phyloP scores from a whole-genome alignment of 2,329 filamentous ascomycete species.

The Diaporthe humulicola region DNA sequence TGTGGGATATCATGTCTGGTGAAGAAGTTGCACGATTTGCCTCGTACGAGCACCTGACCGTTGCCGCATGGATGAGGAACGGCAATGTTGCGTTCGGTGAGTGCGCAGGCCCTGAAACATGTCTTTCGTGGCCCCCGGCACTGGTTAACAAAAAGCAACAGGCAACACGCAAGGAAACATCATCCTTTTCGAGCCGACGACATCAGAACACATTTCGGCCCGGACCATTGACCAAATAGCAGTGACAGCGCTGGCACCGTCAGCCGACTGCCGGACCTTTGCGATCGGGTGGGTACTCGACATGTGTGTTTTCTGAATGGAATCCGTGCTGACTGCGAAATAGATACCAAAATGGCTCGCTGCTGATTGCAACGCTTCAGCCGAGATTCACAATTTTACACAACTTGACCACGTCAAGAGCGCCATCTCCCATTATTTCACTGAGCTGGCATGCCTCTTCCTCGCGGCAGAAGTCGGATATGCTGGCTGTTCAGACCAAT shows the following conservation, averaged over 20 bases:
- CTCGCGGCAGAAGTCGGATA: conserved; percentile 95
- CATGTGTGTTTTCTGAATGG: conserved; percentile 4
- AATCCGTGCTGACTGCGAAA: conserved; percentile 38
- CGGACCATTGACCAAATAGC: conserved; percentile 93
- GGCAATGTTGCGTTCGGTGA: conserved; percentile 96
- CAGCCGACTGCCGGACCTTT: conserved; percentile 91
- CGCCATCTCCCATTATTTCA: conserved; percentile 88
- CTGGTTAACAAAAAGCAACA: conserved; percentile 54
- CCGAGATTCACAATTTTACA: conserved; percentile 95
- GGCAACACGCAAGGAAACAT: conserved; percentile 94
- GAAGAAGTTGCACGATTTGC: conserved; percentile 92
- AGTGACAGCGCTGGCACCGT: conserved; percentile 92
- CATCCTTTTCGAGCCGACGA: conserved; percentile 93
- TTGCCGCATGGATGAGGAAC: conserved; percentile 95
- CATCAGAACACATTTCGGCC: conserved; percentile 91
- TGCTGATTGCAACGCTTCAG: conserved; percentile 89
- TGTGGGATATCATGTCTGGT: conserved; percentile 96
- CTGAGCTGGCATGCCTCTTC: conserved; percentile 97
- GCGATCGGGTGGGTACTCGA: conserved; percentile 84
- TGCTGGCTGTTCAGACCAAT: conserved; percentile 92
- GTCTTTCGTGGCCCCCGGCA: background rate
- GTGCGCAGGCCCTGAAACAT: conserved; percentile 46
- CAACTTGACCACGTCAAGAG: conserved; percentile 86
- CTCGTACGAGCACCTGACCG: conserved; percentile 87
- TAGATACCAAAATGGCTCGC: conserved; percentile 95